A percentile compares a stretch with the other conserved stretches of the same genome.
phyloP scores from a whole-genome alignment of 192 early-diverging fungal genomes.

The Diversispora epigaea region DNA sequence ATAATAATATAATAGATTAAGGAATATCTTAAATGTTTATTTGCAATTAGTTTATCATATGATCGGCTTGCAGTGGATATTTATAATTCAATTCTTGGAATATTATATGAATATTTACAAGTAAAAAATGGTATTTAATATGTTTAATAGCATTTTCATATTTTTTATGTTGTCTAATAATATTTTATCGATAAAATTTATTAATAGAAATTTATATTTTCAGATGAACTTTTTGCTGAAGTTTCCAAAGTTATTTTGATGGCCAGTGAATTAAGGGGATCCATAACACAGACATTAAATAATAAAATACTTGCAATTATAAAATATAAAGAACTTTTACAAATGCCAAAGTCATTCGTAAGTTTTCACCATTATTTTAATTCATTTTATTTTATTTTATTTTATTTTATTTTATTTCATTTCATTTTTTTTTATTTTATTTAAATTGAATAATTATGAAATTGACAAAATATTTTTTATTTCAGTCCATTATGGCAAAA shows the following conservation, averaged over 20 bases:
- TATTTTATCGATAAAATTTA: too few relatives aligned
- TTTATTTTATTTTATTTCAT: background rate
- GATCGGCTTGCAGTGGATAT: background rate
- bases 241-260: conserved; percentile 17
- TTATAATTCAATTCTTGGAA: background rate
- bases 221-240: background rate
- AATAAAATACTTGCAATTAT: background rate
- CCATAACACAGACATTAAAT: conserved; percentile 3
- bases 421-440: background rate
- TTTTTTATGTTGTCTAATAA: too few relatives aligned
- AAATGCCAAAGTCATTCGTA: conserved; percentile 14
- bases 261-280: background rate
- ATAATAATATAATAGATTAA: background rate
- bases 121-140: background rate
- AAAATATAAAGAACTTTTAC: conserved; percentile 3
- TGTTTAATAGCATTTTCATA: too few relatives aligned
- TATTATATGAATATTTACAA: background rate
- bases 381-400: background rate
- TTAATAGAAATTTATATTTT: background rate
- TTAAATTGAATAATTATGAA: too few relatives aligned
- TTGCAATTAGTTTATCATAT: conserved; percentile 12
- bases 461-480: too few relatives aligned
- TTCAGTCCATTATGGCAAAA: background rate
- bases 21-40: conserved; percentile 5
- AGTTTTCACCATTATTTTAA: background rate